Base-by-base conservation (phyloP, 1,284 basidiomycete species). In the Cryptococcus neoformans region DNA sequence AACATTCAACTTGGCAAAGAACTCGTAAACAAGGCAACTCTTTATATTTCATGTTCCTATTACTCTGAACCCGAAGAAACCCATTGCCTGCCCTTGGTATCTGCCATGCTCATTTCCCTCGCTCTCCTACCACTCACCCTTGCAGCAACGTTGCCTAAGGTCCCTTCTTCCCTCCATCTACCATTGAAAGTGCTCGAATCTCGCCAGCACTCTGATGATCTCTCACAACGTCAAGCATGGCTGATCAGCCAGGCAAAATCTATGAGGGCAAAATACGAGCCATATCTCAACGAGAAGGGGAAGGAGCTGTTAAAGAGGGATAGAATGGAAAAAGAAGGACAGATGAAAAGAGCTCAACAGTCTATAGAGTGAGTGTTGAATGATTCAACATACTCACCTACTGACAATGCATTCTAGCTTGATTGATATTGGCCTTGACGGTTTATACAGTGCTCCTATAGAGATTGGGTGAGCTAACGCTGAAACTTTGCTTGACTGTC, bases 371-470 rank as follows among this genome's bases (percentile, higher is more conserved):
- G 14, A 16, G 28, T 28, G 28, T 28, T 28, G 28, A 28, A 28
- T 28, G 28, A 28, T 28, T 28, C 4, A n/a, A n/a, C 28, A 28
- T 28, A 28, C 28, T 28, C 4, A 28, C 28, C 28, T 40, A 38
- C 51, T 55, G 16, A 47, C 34, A 6, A 14, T 12, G 1, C 38
- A 39, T 17, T 42, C 8, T 49, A 68, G 63, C 10, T 46, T 76
- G 35, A 62, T 59, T 8, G 62, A 76, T 60, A 55, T 69, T 10
- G 66, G 70, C 38, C 58, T 68, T 34, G 74, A 76, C 51, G 70
- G 72, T 9, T 65, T 63, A n/a, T 76, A 76, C 47, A 66, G 70
- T 12, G 73, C 66, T 14, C 53, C 59, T 36, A 68, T 74, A 6
- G 50, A 56, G 3, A 68, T 76, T 28, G 74, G 69, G 66, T 69